Conservation (phyloP, 805 yeast species). For the Ogataea saltuana region DNA sequence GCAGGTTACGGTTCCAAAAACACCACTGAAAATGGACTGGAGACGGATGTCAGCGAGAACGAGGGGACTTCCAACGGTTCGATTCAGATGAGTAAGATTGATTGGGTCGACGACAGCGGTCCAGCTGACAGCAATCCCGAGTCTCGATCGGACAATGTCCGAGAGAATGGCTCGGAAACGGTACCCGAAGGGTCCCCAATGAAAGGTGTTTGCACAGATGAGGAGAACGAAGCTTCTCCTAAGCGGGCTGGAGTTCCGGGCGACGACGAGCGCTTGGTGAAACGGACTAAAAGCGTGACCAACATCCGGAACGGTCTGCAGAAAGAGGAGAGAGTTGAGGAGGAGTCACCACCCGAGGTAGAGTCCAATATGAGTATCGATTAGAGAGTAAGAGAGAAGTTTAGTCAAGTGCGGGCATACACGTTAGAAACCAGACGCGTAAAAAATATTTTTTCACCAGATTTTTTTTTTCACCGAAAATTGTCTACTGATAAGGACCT, state of each 20-base stretch:
- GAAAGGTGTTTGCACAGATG: constrained; percentile 4
- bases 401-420: background rate
- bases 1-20: constrained; percentile 21
- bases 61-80: constrained; percentile 10
- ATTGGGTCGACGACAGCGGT: constrained; percentile 15
- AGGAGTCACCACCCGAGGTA: background rate
- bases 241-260: constrained; percentile 14
- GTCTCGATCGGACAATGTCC: background rate
- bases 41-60: background rate
- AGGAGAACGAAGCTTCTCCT: constrained; percentile 18
- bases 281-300: constrained; percentile 22
- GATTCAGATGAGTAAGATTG: constrained; percentile 23
- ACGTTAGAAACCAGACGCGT: background rate
- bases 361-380: constrained; percentile 19
- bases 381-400: constrained; percentile 1
- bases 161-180: background rate
- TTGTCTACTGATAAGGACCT: background rate
- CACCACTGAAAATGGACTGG: constrained; percentile 8
- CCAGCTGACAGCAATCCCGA: background rate
- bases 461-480: background rate
- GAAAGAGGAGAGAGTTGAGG: background rate
- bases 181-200: constrained; percentile 9
- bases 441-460: background rate
- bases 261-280: constrained; percentile 18
- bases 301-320: constrained; percentile 10